Evolutionary conservation across 2,329 filamentous ascomycete genomes (phyloP), one percentile per base, ranked within the genome.

Genomic region (Fusarium sp.): DNA sequence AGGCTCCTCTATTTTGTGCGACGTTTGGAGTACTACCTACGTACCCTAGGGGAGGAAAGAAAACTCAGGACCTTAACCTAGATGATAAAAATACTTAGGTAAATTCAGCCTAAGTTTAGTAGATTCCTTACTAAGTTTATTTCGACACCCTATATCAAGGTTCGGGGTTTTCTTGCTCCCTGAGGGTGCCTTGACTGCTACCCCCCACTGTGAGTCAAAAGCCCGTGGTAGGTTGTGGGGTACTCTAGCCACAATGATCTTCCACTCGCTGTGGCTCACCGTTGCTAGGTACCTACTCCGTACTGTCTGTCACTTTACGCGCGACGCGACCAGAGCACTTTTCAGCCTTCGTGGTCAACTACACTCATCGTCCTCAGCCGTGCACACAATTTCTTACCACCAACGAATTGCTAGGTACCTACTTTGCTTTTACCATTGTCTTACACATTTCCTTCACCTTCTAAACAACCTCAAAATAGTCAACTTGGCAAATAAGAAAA

Each of bases 291-390:
- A 38, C 37, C 21, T 21, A 38, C 37, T 38, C 37, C 37, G 37
- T 21, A 21, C 33, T 31, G 59, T 31, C 37, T 38, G 52, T 78
- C 79, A 79, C 80, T 83, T 81, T 77, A 83, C 81, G 80, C 81
- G 81, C 77, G 75, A 82, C 81, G 81, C 81, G 19, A 63, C 58
- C 66, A 3, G 27, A 27, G n/a, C 60, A 56, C 66, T 78, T 78
- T 77, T 78, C 77, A 79, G 76, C 76, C 78, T 79, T 78, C 72
- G 65, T 69, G n/a, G 66, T 59, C 59, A 68, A 65, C 66, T 58
- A 66, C 67, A 61, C 42, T 62, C 66, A 41, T 66, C 41, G 61
- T 54, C 64, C 64, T 65, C 71, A 77, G 73, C 73, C 69, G 66
- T 57, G 70, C 72, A 72, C 49, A 42, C 54, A 37, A 66, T 51